Evolutionary conservation across 352 stramenopile genomes (phyloP).

Genomic region (Phytophthora constricta): DNA sequence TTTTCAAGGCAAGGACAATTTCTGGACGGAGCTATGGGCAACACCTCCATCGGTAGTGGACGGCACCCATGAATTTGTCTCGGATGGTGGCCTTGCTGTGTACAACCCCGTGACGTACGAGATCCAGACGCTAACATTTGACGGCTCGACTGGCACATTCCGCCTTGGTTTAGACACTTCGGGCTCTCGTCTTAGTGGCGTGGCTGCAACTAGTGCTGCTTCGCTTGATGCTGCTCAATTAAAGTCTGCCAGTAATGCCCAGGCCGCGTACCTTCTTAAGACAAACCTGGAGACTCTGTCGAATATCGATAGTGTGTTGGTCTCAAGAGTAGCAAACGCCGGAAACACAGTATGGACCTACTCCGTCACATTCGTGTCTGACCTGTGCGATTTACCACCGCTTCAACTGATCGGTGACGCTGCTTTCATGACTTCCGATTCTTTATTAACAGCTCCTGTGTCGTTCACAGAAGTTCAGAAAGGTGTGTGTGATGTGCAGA

Average conservation of each 20-base stretch:
- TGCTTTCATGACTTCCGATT: constrained; percentile 49
- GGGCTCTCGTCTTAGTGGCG: constrained; percentile 49
- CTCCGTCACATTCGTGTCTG: constrained; percentile 86
- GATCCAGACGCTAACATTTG: constrained; percentile 89
- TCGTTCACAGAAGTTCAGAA: constrained; percentile 75
- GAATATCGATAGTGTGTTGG: constrained; percentile 87
- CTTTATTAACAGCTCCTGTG: constrained; percentile 40
- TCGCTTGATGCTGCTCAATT: constrained; percentile 54
- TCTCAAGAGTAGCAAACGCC: constrained; percentile 58
- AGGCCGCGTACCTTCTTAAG: constrained; percentile 80
- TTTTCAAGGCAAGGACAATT: constrained; percentile 93
- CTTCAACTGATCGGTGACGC: constrained; percentile 64
- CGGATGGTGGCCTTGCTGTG: constrained; percentile 89
- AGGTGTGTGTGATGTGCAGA: constrained; percentile 96
- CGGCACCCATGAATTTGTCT: constrained; percentile 91
- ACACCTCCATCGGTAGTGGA: constrained; percentile 79
- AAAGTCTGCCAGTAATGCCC: constrained; percentile 42
- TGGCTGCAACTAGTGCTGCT: constrained; percentile 49
- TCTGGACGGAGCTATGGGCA: constrained; percentile 96
- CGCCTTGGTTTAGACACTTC: constrained; percentile 82
- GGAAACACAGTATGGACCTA: constrained; percentile 63
- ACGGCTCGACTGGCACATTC: constrained; percentile 65
- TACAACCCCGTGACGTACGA: constrained; percentile 94
- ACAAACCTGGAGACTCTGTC: constrained; percentile 78
- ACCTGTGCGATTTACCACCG: constrained; percentile 84